Evolutionary conservation across 2,329 filamentous ascomycete species (phyloP), one percentile per base, ranked within the genome.

Genomic region (Cercospora sp.): DNA sequence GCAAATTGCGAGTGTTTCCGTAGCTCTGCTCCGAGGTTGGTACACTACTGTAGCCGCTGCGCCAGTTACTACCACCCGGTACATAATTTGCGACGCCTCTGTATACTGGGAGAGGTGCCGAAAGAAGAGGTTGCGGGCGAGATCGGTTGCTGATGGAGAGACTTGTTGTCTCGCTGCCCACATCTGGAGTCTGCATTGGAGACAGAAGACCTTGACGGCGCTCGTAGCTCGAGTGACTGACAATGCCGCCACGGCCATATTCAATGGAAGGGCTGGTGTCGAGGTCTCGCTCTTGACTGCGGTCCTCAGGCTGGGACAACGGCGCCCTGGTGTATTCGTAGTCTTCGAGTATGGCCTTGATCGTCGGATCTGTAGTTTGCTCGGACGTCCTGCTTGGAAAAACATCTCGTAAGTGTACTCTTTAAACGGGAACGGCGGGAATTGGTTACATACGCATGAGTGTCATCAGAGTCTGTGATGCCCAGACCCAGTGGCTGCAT

Each of bases 351-450:
- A 77, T 74, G 18, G 70, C 70, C 28, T 63, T 66, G 58, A 77
- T 69, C 5, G 75, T 75, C 21, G 72, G 70, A 55, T 75, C 73
- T 49, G 69, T 69, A 43, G 73, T 70, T 21, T 59, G 61, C 34
- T 69, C 70, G 51, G 61, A 68, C 32, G 63, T 66, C 69, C 75
- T 77, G 73, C 72, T 68, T 66, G 66, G 71, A 70, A 66, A 76
- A 76, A 71, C 69, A 73, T 70, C 73, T 78, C 71, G 76, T 78
- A 77, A 78, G 74, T 78, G 76, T 68, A 69, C 71, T 77, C 74
- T 77, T 69, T 40, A 75, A 63, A 70, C 73, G 76, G 74, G 71
- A 71, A 60, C 66, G 69, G 57, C 61, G 71, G 65, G 71, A 70
- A 61, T 65, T 59, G 66, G 67, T 61, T 70, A 78, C 76, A 76